Conservation (phyloP, 768 basidiomycete species). For the Tylopilus felleus region DNA sequence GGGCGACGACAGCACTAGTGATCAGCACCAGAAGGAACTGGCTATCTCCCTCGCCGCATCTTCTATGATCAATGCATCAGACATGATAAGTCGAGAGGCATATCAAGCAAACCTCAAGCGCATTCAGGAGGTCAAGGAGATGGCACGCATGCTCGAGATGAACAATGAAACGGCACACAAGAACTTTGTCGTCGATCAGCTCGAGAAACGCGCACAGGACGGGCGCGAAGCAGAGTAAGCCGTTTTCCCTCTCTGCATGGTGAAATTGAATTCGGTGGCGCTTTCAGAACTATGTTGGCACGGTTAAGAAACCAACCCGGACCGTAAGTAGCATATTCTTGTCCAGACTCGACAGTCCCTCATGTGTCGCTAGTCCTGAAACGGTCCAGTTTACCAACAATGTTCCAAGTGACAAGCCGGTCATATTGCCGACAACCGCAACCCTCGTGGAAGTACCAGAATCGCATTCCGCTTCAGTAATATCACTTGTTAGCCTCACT, state of each 20-base stretch:
- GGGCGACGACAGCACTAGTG: conserved; percentile 11
- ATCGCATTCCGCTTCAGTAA: conserved; percentile 15
- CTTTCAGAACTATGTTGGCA: conserved; percentile 19
- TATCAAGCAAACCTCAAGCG: conserved; percentile 25
- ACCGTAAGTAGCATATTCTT: conserved; percentile 12
- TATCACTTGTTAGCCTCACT: background rate
- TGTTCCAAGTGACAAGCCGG: conserved; percentile 3
- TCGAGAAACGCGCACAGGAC: conserved; percentile 36
- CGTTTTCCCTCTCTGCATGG: background rate
- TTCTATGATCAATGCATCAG: conserved; percentile 24
- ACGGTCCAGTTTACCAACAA: conserved; percentile 14
- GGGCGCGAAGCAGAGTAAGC: conserved; percentile 47
- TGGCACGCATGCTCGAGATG: conserved; percentile 27
- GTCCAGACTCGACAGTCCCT: background rate
- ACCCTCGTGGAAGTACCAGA: conserved; percentile 35
- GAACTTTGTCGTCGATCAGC: conserved; percentile 33
- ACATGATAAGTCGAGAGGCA: conserved; percentile 15
- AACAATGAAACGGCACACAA: conserved; percentile 42
- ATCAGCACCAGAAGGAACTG: conserved; percentile 8
- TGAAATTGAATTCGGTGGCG: conserved; percentile 1
- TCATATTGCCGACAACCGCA: conserved; percentile 32
- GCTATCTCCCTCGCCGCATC: conserved; percentile 21
- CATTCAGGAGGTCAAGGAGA: conserved; percentile 31
- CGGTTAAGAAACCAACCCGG: conserved; percentile 12
- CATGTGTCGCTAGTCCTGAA: conserved; percentile 11